Conservation (phyloP, 2,329 filamentous ascomycete genomes). For the Penicillium sp. region DNA sequence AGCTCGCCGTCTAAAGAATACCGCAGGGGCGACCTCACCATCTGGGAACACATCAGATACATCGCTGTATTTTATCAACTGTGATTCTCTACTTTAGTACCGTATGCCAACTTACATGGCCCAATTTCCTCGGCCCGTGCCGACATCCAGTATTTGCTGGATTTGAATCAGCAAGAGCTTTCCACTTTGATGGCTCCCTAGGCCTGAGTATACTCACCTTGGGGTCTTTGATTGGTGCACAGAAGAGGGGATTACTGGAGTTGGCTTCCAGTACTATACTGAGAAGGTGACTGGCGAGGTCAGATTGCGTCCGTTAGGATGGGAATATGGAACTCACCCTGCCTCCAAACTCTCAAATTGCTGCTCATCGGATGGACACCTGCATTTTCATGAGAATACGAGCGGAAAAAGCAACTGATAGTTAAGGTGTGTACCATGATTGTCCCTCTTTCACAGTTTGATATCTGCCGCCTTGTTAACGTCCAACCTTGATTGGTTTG, state of each 20-base stretch:
- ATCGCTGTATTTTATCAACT: neutral
- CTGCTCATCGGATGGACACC: constrained; percentile 8
- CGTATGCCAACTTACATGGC: constrained; percentile 1
- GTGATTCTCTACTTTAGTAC: too few species aligned
- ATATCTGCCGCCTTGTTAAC: neutral
- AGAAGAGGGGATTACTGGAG: constrained; percentile 1
- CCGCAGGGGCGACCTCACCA: neutral
- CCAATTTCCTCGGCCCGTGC: constrained; percentile 10
- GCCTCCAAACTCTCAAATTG: constrained; percentile 9
- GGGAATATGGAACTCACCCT: neutral
- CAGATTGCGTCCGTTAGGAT: neutral
- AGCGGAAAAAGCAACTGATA: neutral
- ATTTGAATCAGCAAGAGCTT: neutral
- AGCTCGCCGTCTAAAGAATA: neutral
- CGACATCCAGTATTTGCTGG: constrained; percentile 8
- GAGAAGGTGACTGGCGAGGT: constrained; percentile 3
- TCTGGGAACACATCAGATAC: constrained; percentile 6
- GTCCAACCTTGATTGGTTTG: neutral
- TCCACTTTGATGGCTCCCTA: neutral
- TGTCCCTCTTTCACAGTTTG: constrained; percentile 7
- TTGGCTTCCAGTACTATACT: constrained; percentile 1
- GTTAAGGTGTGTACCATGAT: neutral
- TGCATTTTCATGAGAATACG: neutral
- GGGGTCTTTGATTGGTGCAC: constrained; percentile 1
- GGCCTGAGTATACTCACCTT: neutral